Evolutionary conservation across 345 rosid genomes (phyloP).

Genomic region (Salix koriyanagi): DNA sequence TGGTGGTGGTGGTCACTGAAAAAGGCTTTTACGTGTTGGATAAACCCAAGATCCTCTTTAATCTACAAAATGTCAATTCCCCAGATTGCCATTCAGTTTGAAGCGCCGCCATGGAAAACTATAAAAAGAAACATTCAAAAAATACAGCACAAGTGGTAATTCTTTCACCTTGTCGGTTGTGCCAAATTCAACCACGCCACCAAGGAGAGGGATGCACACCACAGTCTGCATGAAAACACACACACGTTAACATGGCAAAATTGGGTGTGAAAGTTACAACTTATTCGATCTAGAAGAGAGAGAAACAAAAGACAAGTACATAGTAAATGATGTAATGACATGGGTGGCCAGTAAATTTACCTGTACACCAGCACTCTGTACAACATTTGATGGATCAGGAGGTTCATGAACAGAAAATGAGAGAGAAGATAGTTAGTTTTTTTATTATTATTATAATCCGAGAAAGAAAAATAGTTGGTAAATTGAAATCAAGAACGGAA

Average conservation of each 20-base stretch:
- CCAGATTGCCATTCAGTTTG: not conserved
- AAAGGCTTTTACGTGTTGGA: slow-evolving; percentile 54
- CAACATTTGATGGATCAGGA: not conserved
- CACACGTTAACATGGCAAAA: not conserved
- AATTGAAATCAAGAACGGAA: not conserved
- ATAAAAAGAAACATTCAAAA: not conserved
- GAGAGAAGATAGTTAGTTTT: not conserved
- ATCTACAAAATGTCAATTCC: slow-evolving; percentile 30
- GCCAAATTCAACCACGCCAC: slow-evolving; percentile 88
- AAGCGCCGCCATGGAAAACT: not conserved
- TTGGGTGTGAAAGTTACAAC: not conserved
- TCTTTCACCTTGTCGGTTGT: slow-evolving; percentile 58
- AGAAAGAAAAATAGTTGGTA: not conserved
- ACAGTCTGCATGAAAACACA: slow-evolving; percentile 54
- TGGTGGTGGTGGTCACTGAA: slow-evolving; percentile 46
- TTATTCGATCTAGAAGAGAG: not conserved
- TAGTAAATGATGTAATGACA: not conserved
- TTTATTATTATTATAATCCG: not conserved
- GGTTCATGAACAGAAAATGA: not conserved
- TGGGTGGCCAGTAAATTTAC: slow-evolving; percentile 20
- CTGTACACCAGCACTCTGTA: slow-evolving; percentile 68
- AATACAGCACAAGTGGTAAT: no score
- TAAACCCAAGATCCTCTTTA: slow-evolving; percentile 50
- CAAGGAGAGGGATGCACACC: slow-evolving; percentile 82
- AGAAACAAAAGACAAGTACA: not conserved